Percentiles rank a stretch among this genome's conserved stretches.
Conservation (phyloP, 1,139 yeast species). For the Taiozyma sp. region DNA sequence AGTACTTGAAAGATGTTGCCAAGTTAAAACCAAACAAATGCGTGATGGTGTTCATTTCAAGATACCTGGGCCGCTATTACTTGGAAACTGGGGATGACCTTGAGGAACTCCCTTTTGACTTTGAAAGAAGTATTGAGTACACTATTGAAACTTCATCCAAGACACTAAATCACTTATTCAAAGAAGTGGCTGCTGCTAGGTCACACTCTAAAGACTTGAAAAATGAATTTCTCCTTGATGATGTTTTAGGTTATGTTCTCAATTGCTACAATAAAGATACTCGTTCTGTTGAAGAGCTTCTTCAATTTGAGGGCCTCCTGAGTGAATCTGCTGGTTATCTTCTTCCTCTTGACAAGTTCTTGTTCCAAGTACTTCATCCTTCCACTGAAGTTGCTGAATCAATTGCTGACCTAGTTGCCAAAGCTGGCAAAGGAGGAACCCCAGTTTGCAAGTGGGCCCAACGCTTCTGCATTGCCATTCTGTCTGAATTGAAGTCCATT, state of each 20-base stretch:
- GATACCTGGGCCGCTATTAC: conserved; percentile 38
- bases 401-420: conserved; percentile 9
- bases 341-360: conserved; percentile 11
- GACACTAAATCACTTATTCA: conserved; percentile 21
- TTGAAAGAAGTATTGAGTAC: conserved; percentile 9
- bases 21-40: conserved; percentile 10
- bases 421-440: not conserved
- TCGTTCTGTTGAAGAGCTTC: not conserved
- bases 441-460: conserved; percentile 27
- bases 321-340: conserved; percentile 1
- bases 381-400: not conserved
- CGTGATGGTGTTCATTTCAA: conserved; percentile 38
- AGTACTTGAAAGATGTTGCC: conserved; percentile 19
- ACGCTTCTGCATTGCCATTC: conserved; percentile 30
- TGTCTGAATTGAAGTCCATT: conserved; percentile 28
- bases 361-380: conserved; percentile 9
- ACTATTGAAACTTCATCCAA: conserved; percentile 6
- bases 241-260: conserved; percentile 13
- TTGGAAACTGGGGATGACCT: conserved; percentile 25
- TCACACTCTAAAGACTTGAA: not conserved
- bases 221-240: conserved; percentile 11
- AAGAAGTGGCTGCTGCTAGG: conserved; percentile 11
- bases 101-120: conserved; percentile 13
- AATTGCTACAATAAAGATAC: conserved; percentile 8
- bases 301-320: conserved; percentile 7